Evolutionary conservation across 441 rosid genomes (phyloP), one percentile per base, ranked within the genome.

Genomic region (Omphalea diandra): DNA sequence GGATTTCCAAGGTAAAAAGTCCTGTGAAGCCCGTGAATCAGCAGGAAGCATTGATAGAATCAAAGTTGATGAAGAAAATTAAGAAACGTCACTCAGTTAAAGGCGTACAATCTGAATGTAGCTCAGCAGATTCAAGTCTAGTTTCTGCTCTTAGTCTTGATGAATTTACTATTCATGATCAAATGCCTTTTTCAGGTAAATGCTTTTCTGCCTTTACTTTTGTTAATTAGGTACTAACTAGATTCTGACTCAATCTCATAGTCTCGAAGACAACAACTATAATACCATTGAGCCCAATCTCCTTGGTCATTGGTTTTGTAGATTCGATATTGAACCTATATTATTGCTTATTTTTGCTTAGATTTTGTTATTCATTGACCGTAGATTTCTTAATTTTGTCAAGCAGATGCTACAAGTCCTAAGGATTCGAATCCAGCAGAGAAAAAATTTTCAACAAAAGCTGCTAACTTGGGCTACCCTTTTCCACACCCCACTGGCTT

Each of bases 121-220:
- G 68, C 72, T 83, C 85, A 9, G 80, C 74, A n/a, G 74, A 74
- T 70, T 81, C 86, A 27, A 81, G 81, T 70, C 89, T 90, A 2
- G 76, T 85, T 41, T 91, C 91, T 70, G 87, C 87, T 78, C 84
- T 87, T 47, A 82, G 80, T 73, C 76, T 72, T 40, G 75, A 68
- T 50, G 84, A 89, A 18, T 79, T 77, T 36, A 63, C 69, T 18
- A 55, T 70, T 60, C 70, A 79, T n/a, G 81, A 73, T 22, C 77
- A 77, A 63, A 76, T 61, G 59, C 69, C 67, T 67, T 72, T 36
- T 26, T 71, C 85, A 82, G 96, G 96, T 89, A 43, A 12, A 9
- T 31, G 57, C 77, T 76, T 72, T 74, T 70, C 18, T 68, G 10
- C 49, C 22, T 57, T 43, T 12, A 11, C 6, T 61, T 9, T 9